phyloP scores from a whole-genome alignment of 768 basidiomycete species.

The Boletellus sp. region DNA sequence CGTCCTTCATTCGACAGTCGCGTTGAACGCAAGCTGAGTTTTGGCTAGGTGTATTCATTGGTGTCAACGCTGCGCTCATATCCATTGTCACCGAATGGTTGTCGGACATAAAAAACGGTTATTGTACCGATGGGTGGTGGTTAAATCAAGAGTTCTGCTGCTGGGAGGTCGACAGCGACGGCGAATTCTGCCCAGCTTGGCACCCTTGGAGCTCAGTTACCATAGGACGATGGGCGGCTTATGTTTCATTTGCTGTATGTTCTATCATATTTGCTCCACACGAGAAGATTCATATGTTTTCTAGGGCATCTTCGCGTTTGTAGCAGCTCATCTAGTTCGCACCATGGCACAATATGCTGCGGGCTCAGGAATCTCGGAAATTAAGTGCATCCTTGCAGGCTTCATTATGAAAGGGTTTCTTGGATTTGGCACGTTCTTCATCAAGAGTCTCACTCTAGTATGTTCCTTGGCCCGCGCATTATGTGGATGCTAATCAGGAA shows the following conservation, averaged over 20 bases:
- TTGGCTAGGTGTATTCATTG: slow-evolving; percentile 77
- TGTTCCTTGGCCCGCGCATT: slow-evolving; percentile 26
- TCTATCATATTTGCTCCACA: not conserved
- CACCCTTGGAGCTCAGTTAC: slow-evolving; percentile 78
- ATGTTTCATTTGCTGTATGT: slow-evolving; percentile 86
- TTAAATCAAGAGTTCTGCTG: slow-evolving; percentile 97
- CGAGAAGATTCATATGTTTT: slow-evolving; percentile 3
- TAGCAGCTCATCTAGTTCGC: slow-evolving; percentile 84
- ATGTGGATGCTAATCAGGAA: slow-evolving; percentile 13
- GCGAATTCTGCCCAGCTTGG: slow-evolving; percentile 89
- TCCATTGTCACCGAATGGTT: slow-evolving; percentile 97
- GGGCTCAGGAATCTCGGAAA: slow-evolving; percentile 97
- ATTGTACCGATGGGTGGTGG: slow-evolving; percentile 98
- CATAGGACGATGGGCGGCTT: slow-evolving; percentile 75
- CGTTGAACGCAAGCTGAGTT: slow-evolving; percentile 2
- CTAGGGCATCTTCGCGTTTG: slow-evolving; percentile 78
- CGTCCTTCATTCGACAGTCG: slow-evolving; percentile 30
- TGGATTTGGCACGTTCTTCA: slow-evolving; percentile 82
- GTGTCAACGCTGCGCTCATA: slow-evolving; percentile 90
- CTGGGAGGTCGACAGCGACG: slow-evolving; percentile 87
- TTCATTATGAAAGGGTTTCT: slow-evolving; percentile 97
- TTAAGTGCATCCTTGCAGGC: slow-evolving; percentile 95
- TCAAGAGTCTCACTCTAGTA: slow-evolving; percentile 93
- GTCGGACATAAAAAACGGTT: slow-evolving; percentile 96
- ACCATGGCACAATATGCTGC: slow-evolving; percentile 93